Evolutionary conservation across 1,284 basidiomycete genomes (phyloP).

Genomic region (Pseudozyma sp.): DNA sequence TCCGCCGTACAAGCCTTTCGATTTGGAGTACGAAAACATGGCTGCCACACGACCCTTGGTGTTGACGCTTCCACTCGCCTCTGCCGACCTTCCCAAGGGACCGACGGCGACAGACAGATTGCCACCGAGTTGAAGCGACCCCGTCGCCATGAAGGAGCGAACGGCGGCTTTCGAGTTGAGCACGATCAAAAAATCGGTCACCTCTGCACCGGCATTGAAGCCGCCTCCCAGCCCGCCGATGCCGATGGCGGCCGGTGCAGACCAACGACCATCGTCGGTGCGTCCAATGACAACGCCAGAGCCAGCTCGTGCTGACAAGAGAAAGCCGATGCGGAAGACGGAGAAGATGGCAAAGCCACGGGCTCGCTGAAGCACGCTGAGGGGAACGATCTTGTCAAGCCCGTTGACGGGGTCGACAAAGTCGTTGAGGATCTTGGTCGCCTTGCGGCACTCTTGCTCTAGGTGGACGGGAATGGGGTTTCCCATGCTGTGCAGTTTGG

Average conservation of each 20-base stretch:
- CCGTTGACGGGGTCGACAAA: conserved; percentile 64
- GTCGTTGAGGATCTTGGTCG: conserved; percentile 67
- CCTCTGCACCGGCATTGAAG: conserved; percentile 82
- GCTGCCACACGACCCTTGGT: conserved; percentile 89
- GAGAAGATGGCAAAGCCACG: conserved; percentile 81
- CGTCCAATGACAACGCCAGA: conserved; percentile 91
- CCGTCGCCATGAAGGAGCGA: conserved; percentile 92
- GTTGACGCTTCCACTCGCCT: conserved; percentile 87
- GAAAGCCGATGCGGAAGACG: conserved; percentile 72
- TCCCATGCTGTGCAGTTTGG: conserved; percentile 35
- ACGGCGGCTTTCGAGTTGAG: conserved; percentile 82
- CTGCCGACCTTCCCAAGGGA: conserved; percentile 91
- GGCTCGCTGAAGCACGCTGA: conserved; percentile 75
- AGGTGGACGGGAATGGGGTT: conserved; percentile 70
- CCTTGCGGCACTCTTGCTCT: conserved; percentile 73
- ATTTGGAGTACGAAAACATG: conserved; percentile 91
- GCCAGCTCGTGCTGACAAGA: conserved; percentile 78
- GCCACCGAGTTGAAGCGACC: conserved; percentile 84
- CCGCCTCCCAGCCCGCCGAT: conserved; percentile 85
- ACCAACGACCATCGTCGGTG: conserved; percentile 88
- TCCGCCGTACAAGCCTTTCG: conserved; percentile 88
- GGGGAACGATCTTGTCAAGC: conserved; percentile 64
- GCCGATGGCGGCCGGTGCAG: conserved; percentile 92
- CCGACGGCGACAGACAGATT: conserved; percentile 79
- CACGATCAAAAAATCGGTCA: conserved; percentile 94